Evolutionary conservation across 1,139 yeast genomes (phyloP), one percentile per base, ranked within the genome.

Genomic region (Scheffersomyces illinoinensis): DNA sequence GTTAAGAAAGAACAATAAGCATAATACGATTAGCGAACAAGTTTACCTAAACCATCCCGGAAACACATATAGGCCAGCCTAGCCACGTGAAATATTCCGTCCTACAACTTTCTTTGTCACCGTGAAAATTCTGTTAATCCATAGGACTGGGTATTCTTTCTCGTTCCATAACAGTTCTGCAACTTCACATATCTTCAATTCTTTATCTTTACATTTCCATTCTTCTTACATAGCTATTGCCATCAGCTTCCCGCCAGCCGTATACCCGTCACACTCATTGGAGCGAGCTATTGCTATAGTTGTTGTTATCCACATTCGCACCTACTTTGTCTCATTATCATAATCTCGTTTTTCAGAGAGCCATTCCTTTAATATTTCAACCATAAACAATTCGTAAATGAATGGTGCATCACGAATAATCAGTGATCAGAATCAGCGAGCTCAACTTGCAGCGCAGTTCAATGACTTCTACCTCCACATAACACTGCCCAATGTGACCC

Each of bases 371-470:
- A 23, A 24, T 24, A 4, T 8, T 24, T 24, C 10, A 24, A 24
- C 6, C 43, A 14, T 12, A 12, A 33, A 12, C 43, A 14, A 33
- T 17, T 19, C 47, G 56, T 54, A 48, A 47, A 68, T 67, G 69
- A 64, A 67, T 64, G 69, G 69, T 57, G 21, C 64, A 26, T 56
- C 64, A 54, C 59, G 66, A 52, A 58, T 62, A 50, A 67, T 67
- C 50, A 67, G 64, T 55, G 79, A 76, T 56, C 74, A 72, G 59
- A 76, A 76, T 60, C 64, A 66, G 47, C 76, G 75, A 54, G 83
- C 82, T 5, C 77, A 80, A 69, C 73, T 85, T 57, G 90, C 92
- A 18, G 86, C 86, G 53, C 87, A 89, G 56, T 89, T 88, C 72
- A 86, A 87, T 64, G 82, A 82, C 56, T 83, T 89, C 60, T 86